Conservation (phyloP, 371 early-diverging fungal species). For the Apophysomyces elegans region DNA sequence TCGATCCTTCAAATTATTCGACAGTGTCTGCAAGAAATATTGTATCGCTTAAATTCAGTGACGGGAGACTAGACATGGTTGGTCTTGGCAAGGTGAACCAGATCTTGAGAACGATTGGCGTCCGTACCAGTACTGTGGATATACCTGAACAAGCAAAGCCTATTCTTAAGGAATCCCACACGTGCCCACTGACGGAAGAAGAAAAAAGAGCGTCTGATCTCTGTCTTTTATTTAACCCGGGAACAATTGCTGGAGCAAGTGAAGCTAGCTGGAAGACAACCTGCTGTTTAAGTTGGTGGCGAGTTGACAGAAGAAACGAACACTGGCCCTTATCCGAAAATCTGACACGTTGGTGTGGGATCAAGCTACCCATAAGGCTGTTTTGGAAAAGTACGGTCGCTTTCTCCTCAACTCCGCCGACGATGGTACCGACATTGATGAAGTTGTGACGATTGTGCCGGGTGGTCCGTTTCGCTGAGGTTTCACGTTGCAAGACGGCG, state of each 20-base stretch:
- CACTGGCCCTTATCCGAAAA: not conserved
- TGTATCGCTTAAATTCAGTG: constrained; percentile 1
- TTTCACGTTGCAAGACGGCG: not conserved
- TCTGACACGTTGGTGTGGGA: not conserved
- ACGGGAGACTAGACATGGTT: not conserved
- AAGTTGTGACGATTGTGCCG: not conserved
- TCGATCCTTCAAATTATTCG: not conserved
- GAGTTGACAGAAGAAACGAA: not conserved
- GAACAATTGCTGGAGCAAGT: constrained; percentile 1
- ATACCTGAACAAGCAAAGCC: not conserved
- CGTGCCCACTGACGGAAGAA: not conserved
- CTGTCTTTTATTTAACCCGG: not conserved
- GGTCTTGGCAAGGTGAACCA: not conserved
- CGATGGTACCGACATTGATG: not conserved
- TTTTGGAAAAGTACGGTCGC: not conserved
- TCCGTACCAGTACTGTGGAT: not conserved
- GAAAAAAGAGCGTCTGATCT: not conserved
- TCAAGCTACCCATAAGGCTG: not conserved
- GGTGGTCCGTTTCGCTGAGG: not conserved
- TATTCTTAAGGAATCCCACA: not conserved
- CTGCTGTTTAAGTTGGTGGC: not conserved
- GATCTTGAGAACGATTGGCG: not conserved
- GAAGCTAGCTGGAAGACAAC: not conserved
- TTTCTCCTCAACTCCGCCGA: not conserved
- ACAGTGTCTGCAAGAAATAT: not conserved